A percentile compares a stretch with the other conserved stretches of the same genome.
Evolutionary conservation across 148 eudicot species (phyloP).

Genomic region (Arbutus unedo): DNA sequence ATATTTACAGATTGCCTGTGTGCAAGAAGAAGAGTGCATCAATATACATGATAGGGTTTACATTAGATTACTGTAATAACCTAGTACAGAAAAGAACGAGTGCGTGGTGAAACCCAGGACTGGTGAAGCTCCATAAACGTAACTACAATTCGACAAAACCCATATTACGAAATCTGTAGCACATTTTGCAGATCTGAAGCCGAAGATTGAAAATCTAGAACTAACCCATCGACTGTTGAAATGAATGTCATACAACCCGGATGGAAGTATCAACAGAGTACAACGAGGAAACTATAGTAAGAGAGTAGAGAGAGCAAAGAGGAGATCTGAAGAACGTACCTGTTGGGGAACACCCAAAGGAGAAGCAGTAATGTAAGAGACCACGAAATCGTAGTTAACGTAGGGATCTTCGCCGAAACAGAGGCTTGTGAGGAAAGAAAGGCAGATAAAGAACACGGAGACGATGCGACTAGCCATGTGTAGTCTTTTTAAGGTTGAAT

Average conservation of each 20-base stretch:
- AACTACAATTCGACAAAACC: background rate
- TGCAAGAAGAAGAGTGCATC: background rate
- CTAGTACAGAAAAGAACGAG: too few relatives aligned
- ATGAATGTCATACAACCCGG: conserved; percentile 26
- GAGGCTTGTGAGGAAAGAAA: conserved; percentile 41
- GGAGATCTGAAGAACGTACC: conserved; percentile 23
- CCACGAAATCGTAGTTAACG: conserved; percentile 56
- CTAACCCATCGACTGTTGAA: conserved; percentile 24
- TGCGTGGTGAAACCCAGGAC: background rate
- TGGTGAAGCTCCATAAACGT: background rate
- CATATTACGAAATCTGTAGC: conserved; percentile 10
- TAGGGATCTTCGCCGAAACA: conserved; percentile 73
- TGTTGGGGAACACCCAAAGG: conserved; percentile 70
- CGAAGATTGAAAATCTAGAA: conserved; percentile 29
- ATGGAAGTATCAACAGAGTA: background rate
- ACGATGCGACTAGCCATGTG: conserved; percentile 14
- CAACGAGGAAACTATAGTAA: background rate
- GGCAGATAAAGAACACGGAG: conserved; percentile 20
- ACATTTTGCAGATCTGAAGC: conserved; percentile 58
- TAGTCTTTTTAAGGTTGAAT: background rate
- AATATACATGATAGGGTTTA: background rate
- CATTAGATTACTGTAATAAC: background rate
- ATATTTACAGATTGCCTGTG: background rate
- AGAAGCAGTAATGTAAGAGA: conserved; percentile 93
- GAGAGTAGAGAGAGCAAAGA: background rate